Conservation (phyloP, 768 basidiomycete genomes). For the Pisolithus sp. region DNA sequence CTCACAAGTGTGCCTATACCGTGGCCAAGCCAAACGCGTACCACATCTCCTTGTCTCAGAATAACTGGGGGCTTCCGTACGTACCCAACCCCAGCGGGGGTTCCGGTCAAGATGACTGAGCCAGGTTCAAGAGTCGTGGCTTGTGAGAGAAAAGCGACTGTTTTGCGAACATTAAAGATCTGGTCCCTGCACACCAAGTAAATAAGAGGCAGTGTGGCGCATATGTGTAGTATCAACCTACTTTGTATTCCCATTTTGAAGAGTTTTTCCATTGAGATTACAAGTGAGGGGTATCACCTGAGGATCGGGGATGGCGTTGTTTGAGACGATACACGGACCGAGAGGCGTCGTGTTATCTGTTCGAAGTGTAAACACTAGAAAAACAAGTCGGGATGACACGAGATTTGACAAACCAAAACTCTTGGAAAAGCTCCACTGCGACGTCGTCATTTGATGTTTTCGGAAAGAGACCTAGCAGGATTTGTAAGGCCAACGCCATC, state of each 20-base stretch:
- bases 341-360: constrained; percentile 45
- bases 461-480: constrained; percentile 58
- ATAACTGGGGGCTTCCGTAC: constrained; percentile 63
- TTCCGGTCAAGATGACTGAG: constrained; percentile 77
- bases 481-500: too few species aligned
- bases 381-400: background rate
- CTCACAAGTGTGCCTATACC: constrained; percentile 76
- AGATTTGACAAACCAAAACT: constrained; percentile 54
- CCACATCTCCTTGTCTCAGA: constrained; percentile 68
- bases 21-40: constrained; percentile 56
- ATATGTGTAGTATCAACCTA: constrained; percentile 19
- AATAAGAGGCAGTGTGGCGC: background rate
- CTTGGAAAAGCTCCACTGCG: constrained; percentile 88
- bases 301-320: constrained; percentile 56
- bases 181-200: background rate
- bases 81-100: constrained; percentile 79
- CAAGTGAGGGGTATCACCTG: constrained; percentile 58
- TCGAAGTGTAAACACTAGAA: background rate
- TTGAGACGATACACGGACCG: constrained; percentile 76
- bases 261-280: constrained; percentile 54
- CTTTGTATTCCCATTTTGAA: constrained; percentile 80
- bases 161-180: constrained; percentile 46
- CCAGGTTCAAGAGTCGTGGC: constrained; percentile 80
- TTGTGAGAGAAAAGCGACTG: constrained; percentile 76
- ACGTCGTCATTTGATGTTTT: constrained; percentile 70